Percentiles rank a stretch among this genome's conserved stretches.
phyloP scores from a whole-genome alignment of 164 flowering plant species.

The Piper longum region DNA sequence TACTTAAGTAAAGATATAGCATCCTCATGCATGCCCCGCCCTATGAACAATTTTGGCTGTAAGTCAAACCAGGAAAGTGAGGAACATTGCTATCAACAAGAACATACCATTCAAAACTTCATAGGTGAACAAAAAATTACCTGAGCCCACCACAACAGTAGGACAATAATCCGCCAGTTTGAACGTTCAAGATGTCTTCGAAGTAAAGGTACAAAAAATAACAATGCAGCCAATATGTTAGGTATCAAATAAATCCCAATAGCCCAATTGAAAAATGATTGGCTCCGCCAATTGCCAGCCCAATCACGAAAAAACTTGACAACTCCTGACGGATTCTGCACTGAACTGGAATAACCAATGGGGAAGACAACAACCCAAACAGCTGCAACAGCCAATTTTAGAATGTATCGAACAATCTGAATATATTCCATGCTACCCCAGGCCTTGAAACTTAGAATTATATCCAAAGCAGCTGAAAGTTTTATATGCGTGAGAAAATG shows the following conservation, averaged over 20 bases:
- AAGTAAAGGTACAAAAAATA: conserved; percentile 67
- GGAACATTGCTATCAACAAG: not conserved
- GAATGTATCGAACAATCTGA: conserved; percentile 66
- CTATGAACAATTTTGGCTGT: conserved; percentile 90
- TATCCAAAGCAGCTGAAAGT: conserved; percentile 74
- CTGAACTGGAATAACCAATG: conserved; percentile 56
- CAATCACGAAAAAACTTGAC: conserved; percentile 54
- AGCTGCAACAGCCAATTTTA: conserved; percentile 76
- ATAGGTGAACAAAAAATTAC: conserved; percentile 24
- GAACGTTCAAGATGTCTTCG: conserved; percentile 81
- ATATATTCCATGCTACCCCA: conserved; percentile 75
- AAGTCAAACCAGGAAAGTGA: conserved; percentile 2
- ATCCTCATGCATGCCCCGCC: conserved; percentile 97
- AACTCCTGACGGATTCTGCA: conserved; percentile 68
- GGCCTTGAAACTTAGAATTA: conserved; percentile 67
- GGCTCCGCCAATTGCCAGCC: conserved; percentile 48
- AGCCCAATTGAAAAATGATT: conserved; percentile 52
- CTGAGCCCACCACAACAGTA: conserved; percentile 98
- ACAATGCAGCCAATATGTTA: conserved; percentile 51
- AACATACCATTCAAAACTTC: not conserved
- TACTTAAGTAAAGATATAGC: conserved; percentile 81
- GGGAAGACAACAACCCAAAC: conserved; percentile 82
- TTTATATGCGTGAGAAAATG: not conserved
- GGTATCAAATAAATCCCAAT: conserved; percentile 74
- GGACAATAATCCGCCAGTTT: conserved; percentile 44